These are phyloP conservation scores for Cruciata laevipes DNA, from an alignment of 257 asterid species.

Conservation along the genomic window DNA sequence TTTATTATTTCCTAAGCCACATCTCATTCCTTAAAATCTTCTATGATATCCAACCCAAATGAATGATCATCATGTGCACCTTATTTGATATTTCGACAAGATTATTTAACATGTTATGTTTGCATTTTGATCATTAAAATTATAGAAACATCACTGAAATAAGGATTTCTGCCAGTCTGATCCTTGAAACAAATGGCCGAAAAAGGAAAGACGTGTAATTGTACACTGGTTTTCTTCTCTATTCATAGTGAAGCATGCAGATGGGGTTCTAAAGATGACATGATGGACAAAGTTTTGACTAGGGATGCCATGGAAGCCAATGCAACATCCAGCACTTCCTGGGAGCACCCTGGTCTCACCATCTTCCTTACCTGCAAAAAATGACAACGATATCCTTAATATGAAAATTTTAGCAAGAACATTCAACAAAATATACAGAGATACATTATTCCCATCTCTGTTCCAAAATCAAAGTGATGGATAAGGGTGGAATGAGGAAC, in stretches of 20 bases:
- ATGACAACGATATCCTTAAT: neutral
- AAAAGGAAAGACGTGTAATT: too few relatives aligned
- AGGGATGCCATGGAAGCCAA: conserved; percentile 38
- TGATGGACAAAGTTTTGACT: conserved; percentile 26
- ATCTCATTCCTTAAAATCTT: neutral
- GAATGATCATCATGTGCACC: neutral
- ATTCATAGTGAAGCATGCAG: conserved; percentile 38
- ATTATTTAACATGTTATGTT: neutral
- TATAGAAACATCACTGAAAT: too few relatives aligned
- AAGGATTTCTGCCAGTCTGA: too few relatives aligned
- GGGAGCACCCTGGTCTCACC: conserved; percentile 42
- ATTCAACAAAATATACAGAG: neutral
- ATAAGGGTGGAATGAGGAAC: too few relatives aligned
- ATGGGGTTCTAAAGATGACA: conserved; percentile 26
- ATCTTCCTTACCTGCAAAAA: conserved; percentile 37
- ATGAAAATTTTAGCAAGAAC: neutral
- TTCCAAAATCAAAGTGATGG: neutral
- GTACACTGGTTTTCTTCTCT: neutral
- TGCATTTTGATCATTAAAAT: neutral
- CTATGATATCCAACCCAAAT: conserved; percentile 9
- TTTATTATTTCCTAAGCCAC: conserved; percentile 5
- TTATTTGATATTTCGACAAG: too few relatives aligned
- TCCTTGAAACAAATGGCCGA: too few relatives aligned
- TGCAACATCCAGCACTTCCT: conserved; percentile 39
- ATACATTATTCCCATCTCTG: neutral